Evolutionary conservation across 106 monocot genomes (phyloP), one percentile per base, ranked within the genome.

Genomic region (Cymbidium sinense): DNA sequence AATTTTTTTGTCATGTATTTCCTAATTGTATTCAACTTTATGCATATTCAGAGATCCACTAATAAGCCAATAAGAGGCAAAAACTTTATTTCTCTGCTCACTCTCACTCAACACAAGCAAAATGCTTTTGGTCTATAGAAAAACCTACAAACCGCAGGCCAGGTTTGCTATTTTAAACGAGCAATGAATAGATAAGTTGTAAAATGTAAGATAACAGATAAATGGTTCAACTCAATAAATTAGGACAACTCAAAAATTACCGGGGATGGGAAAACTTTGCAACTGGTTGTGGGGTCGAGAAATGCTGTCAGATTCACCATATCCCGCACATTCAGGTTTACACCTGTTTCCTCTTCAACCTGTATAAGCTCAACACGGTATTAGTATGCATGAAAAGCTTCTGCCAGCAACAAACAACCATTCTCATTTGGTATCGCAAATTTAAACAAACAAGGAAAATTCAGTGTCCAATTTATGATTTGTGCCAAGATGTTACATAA

Each of bases 291-390:
- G 75, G 88, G 84, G n/a, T 95, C 87, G 70, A 99, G 98, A 79
- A 99, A 87, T 47, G 87, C 78, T n/a, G 98, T 99, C n/a, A 99
- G 90, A 77, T 95, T 86, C 76, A 99, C 71, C 98, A 99, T 94
- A 73, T 90, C 85, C 10, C 84, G 74, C 41, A 88, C 54, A 27
- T 89, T 92, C 29, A 99, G 80, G 75, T 76, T 84, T 81, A 99
- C 86, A 30, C 98, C 94, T 23, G 79, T 92, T 78, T 99, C 98
- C 80, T 99, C 98, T 87, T 94, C 94, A 77, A 95, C 98, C 98
- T 99, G 90, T 77, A 84, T 75, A 81, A 21, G 50, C 43, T 43
- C 70, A 73, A 62, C 23, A 77, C 19, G 74, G 67, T 50, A 74
- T 33, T 70, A 27, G 50, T 34, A 51, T 43, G 17, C 7, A 41